Percentiles rank a stretch among this genome's conserved stretches.
Evolutionary conservation across 2,329 filamentous ascomycete species (phyloP).

Genomic region (Calonectria henricotiae): DNA sequence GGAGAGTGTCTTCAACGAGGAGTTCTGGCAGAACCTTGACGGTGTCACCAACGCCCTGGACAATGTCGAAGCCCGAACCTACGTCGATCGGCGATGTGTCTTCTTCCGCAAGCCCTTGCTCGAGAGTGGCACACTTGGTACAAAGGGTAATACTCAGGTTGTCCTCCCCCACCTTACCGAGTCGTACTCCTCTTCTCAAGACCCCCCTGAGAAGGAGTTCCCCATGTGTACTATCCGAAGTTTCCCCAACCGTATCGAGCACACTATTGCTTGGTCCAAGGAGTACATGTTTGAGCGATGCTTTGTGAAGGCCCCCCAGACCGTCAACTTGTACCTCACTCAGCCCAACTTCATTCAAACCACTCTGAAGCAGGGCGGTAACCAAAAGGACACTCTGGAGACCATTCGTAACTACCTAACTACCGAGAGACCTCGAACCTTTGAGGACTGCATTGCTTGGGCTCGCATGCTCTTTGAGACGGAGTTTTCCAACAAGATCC

Average conservation of each 20-base stretch:
- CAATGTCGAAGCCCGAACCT: slow-evolving; percentile 97
- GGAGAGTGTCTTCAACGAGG: slow-evolving; percentile 93
- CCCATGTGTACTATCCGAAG: slow-evolving; percentile 98
- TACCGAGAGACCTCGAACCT: slow-evolving; percentile 90
- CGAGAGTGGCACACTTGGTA: slow-evolving; percentile 97
- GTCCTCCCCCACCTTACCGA: slow-evolving; percentile 93
- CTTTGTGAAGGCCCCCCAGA: slow-evolving; percentile 94
- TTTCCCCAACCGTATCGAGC: slow-evolving; percentile 98
- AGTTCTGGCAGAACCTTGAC: slow-evolving; percentile 90
- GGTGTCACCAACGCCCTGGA: slow-evolving; percentile 97
- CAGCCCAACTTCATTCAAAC: slow-evolving; percentile 92
- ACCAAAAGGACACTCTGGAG: slow-evolving; percentile 94
- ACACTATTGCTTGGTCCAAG: slow-evolving; percentile 98
- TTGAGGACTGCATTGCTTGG: slow-evolving; percentile 98
- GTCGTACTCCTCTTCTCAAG: slow-evolving; percentile 95
- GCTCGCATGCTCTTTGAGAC: slow-evolving; percentile 94
- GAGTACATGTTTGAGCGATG: slow-evolving; percentile 92
- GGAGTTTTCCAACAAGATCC: slow-evolving; percentile 97
- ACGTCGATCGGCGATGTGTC: slow-evolving; percentile 95
- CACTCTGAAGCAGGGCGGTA: slow-evolving; percentile 92
- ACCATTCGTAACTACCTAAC: slow-evolving; percentile 92
- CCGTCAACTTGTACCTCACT: slow-evolving; percentile 93
- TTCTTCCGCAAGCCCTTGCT: slow-evolving; percentile 98
- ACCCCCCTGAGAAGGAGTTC: slow-evolving; percentile 98
- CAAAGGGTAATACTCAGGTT: slow-evolving; percentile 98